These are phyloP conservation scores for Aspergillus pseudoterreus DNA, from an alignment of 2,329 filamentous ascomycete species.

Conservation along the genomic window DNA sequence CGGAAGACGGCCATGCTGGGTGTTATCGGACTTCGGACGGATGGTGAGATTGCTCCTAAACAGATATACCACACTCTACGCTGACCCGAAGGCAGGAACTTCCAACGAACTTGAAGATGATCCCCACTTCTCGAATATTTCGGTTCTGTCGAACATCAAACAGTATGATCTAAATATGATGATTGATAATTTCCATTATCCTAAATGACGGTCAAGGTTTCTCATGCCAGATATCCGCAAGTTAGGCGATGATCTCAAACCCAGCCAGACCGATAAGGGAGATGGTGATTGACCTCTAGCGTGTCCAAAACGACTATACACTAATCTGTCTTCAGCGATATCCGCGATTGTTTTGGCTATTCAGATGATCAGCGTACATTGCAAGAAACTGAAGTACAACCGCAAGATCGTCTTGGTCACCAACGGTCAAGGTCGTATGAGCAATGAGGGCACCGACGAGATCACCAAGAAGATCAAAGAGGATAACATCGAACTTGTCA, in stretches of 20 bases:
- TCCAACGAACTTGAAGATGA: constrained; percentile 63
- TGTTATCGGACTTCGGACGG: constrained; percentile 79
- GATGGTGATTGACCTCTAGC: constrained; percentile 53
- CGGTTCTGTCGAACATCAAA: constrained; percentile 60
- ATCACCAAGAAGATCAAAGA: constrained; percentile 73
- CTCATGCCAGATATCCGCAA: constrained; percentile 66
- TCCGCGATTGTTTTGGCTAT: constrained; percentile 84
- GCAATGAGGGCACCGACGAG: constrained; percentile 65
- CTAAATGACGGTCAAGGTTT: constrained; percentile 37
- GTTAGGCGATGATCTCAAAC: constrained; percentile 61
- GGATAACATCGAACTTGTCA: constrained; percentile 69
- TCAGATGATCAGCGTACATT: constrained; percentile 76
- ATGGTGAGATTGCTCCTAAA: constrained; percentile 45
- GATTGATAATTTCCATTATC: too few relatives aligned
- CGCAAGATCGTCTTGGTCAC: constrained; percentile 82
- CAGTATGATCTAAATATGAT: constrained; percentile 57
- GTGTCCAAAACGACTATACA: not conserved
- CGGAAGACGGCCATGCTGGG: constrained; percentile 72
- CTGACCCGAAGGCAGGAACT: constrained; percentile 49
- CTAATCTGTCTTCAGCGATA: constrained; percentile 48
- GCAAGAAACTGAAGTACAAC: constrained; percentile 77
- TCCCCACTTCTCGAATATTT: constrained; percentile 76
- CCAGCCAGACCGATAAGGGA: constrained; percentile 65
- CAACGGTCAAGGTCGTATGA: constrained; percentile 70
- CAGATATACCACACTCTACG: constrained; percentile 6